Evolutionary conservation across 805 yeast species (phyloP), one percentile per base, ranked within the genome.

Genomic region (Barnettozyma pratensis): DNA sequence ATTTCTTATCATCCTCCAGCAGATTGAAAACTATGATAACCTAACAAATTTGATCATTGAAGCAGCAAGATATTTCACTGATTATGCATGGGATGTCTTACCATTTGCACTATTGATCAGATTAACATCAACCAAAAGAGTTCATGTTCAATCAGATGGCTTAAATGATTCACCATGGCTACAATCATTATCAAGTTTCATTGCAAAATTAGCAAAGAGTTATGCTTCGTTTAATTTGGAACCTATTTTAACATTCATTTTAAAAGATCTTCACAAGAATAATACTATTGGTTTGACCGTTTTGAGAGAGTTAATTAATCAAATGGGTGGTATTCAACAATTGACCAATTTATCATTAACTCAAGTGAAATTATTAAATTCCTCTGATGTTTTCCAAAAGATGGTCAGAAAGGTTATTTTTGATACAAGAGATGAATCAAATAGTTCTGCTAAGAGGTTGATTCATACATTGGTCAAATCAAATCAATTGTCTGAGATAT

Each of bases 1-100:
- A 11, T 77, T 91, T 40, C 68, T 78, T 26, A 83, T 87, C 0
- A 75, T 87, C 41, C 72, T 91, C 9, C 80, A 80, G 41, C 97
- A 89, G 60, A 80, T 92, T 54, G 98, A 92, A 65, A 88, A 94
- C 69, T 92, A 92, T 62, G 96, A 86, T 60, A 92, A 92, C 60
- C 76, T 92, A 53, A 85, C 84, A 41, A 81, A 80, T 37, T 71
- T 92, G 49, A 81, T 92, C 6, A 90, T 88, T 8, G 84, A 84
- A 42, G 79, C 94, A 6, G 89, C 96, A 0, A 71, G 80, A 38
- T 84, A 79, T 59, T 88, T 89, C 62, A 84, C 83, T 44, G 75
- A 69, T 5, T 83, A 85, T 58, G 89, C 90, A 0, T 89, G 96
- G 90, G 98, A 92, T 63, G 86, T 81, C 3, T 65, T 92, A 31